phyloP scores from a whole-genome alignment of 768 basidiomycete genomes.

The Lanmaoa rubissima region DNA sequence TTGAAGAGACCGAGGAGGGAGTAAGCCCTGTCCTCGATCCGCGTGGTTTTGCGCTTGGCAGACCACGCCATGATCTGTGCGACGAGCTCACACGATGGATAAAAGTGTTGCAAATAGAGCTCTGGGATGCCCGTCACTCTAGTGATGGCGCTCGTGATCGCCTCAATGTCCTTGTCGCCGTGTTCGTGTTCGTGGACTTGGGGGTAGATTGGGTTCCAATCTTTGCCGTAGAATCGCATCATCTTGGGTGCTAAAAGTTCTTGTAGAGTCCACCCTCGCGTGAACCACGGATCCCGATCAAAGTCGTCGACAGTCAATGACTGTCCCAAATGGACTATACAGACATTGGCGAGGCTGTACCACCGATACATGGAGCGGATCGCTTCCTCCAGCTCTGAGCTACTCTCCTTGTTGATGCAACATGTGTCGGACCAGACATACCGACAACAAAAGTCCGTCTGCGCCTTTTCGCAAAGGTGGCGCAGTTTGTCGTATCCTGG shows the following conservation, averaged over 20 bases:
- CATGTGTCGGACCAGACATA: constrained; percentile 16
- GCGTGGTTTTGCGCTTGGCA: constrained; percentile 8
- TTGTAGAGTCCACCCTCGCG: constrained; percentile 14
- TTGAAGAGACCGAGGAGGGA: constrained; percentile 12
- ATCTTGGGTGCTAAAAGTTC: constrained; percentile 11
- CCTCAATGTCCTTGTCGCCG: constrained; percentile 5
- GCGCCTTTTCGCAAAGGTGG: constrained; percentile 8
- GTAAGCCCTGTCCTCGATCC: constrained; percentile 6
- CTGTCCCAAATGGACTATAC: constrained; percentile 14
- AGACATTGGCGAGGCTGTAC: constrained; percentile 18
- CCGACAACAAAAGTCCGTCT: constrained; percentile 1
- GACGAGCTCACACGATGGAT: constrained; percentile 4
- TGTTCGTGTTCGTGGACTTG: background rate
- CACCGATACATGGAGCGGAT: constrained; percentile 16
- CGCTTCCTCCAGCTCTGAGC: constrained; percentile 11
- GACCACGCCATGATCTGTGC: constrained; percentile 13
- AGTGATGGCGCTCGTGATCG: background rate
- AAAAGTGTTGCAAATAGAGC: background rate
- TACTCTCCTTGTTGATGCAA: constrained; percentile 13
- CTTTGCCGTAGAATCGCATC: constrained; percentile 13
- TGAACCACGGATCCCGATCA: constrained; percentile 13
- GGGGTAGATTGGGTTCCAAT: constrained; percentile 11
- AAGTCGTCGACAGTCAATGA: constrained; percentile 16
- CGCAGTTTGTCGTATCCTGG: constrained; percentile 7
- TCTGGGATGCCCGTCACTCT: constrained; percentile 6